A percentile compares a stretch with the other conserved stretches of the same genome.
Conservation (phyloP, 1,284 basidiomycete genomes). For the Malassezia brasiliensis region DNA sequence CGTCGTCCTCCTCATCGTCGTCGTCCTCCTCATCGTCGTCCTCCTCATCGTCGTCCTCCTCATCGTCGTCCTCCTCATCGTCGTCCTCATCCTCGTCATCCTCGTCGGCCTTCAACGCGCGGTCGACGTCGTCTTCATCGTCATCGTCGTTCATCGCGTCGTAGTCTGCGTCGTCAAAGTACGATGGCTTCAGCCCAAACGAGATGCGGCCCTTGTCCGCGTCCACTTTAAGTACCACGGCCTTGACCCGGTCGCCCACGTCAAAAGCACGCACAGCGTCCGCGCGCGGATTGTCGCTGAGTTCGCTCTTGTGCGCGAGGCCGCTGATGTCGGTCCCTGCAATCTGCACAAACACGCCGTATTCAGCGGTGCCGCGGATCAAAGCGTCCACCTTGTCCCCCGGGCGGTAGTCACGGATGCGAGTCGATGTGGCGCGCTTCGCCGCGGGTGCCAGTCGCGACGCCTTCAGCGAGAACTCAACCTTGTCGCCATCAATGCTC, state of each 20-base stretch:
- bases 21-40: background rate
- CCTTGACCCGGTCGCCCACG: slow-evolving; percentile 76
- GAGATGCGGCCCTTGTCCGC: slow-evolving; percentile 67
- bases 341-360: slow-evolving; percentile 84
- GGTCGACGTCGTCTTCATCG: slow-evolving; percentile 28
- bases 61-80: slow-evolving; percentile 56
- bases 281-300: slow-evolving; percentile 30
- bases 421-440: background rate
- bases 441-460: slow-evolving; percentile 6
- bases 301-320: slow-evolving; percentile 68
- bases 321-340: slow-evolving; percentile 73
- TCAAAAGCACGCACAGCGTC: slow-evolving; percentile 72
- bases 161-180: slow-evolving; percentile 56
- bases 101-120: slow-evolving; percentile 18
- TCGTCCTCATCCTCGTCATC: slow-evolving; percentile 20
- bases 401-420: slow-evolving; percentile 28
- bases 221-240: slow-evolving; percentile 65
- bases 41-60: background rate
- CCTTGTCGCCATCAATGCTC: slow-evolving; percentile 59
- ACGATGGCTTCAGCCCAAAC: slow-evolving; percentile 79
- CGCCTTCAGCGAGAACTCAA: slow-evolving; percentile 71
- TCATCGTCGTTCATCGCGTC: slow-evolving; percentile 43
- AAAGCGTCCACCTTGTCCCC: slow-evolving; percentile 49
- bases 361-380: slow-evolving; percentile 60
- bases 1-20: background rate